A percentile compares a stretch with the other conserved stretches of the same genome.
phyloP scores from a whole-genome alignment of 2,329 filamentous ascomycete genomes.

The Phaeosphaeriaceae sp. region DNA sequence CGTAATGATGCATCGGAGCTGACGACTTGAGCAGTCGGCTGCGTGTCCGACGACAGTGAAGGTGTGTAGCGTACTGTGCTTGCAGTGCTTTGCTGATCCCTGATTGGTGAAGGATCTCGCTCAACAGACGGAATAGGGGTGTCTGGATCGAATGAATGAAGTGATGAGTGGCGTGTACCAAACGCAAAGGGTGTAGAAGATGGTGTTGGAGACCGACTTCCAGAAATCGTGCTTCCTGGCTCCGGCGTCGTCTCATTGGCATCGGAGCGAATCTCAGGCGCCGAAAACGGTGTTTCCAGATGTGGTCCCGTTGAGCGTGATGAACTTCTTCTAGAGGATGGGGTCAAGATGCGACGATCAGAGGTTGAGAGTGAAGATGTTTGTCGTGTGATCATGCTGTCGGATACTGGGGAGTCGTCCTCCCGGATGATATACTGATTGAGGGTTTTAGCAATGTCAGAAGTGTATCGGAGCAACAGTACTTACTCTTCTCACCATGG shows the following conservation, averaged over 20 bases:
- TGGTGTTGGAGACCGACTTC: not conserved
- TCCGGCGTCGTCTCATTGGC: too few species aligned
- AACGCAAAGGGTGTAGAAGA: not conserved
- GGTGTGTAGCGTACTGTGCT: constrained; percentile 3
- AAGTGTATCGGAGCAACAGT: not conserved
- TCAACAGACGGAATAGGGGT: constrained; percentile 18
- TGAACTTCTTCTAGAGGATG: not conserved
- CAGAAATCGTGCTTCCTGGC: not conserved
- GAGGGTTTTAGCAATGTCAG: not conserved
- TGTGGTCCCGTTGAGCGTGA: not conserved
- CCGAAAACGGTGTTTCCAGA: not conserved
- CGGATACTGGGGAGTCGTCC: not conserved
- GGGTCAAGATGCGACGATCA: not conserved
- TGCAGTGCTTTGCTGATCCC: constrained; percentile 8
- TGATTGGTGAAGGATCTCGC: constrained; percentile 2
- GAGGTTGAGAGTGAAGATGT: not conserved
- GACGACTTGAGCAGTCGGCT: not conserved
- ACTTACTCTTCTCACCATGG: not conserved
- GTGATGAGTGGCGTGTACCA: not conserved
- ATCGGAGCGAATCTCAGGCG: not conserved
- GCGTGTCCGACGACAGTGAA: constrained; percentile 6
- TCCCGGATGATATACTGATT: not conserved
- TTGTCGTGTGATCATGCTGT: not conserved
- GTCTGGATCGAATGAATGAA: constrained; percentile 8
- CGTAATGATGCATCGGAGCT: constrained; percentile 3